Base-by-base conservation (phyloP, 257 asterid genomes). In the Buddleja alternifolia region DNA sequence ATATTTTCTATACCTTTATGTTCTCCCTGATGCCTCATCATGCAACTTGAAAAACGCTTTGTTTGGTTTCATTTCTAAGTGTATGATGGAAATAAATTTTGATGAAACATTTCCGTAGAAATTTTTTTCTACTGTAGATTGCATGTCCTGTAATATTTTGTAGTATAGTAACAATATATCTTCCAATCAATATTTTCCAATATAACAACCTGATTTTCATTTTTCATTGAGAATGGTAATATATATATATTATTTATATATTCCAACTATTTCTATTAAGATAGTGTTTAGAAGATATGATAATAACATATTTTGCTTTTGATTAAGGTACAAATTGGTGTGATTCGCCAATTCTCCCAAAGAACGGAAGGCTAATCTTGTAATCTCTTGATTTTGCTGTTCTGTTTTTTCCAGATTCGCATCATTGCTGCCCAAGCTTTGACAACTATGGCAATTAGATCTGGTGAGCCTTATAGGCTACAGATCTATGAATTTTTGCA, bases 391-490 rank as follows among this genome's bases (percentile, higher is more conserved):
- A 37, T 52, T 64, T 42, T 66, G 34, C 61, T 54, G 69, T 65
- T 50, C 59, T 60, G 12, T 54, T 19, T 60, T 15, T 66, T 70
- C 52, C 93, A 94, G 99, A 88, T 88, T 65, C 96, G 99, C 46
- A 94, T 94, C 19, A 76, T 91, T 55, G 97, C 97, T 63, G 93
- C 90, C 71, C 99, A 94, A 83, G 99, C 99, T 72, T 91, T 94
- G 58, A 87, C 99, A 32, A 94, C 97, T 44, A 87, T 91, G 80
- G 99, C 99, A 68, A 89, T 94, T 60, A 88, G 99, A 87, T 94
- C 99, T 45, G 99, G 99, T 50, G 99, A 94, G 83, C 99, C 97
- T 59, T 94, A 94, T 75, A 89, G 99, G 96, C 87, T 94, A 60
- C 99, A 94, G 83, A 94, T 94, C 77, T 94, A 91, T 71, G 99